phyloP scores from a whole-genome alignment of 176 grass and related monocot species.

The Saccharum spontaneum region DNA sequence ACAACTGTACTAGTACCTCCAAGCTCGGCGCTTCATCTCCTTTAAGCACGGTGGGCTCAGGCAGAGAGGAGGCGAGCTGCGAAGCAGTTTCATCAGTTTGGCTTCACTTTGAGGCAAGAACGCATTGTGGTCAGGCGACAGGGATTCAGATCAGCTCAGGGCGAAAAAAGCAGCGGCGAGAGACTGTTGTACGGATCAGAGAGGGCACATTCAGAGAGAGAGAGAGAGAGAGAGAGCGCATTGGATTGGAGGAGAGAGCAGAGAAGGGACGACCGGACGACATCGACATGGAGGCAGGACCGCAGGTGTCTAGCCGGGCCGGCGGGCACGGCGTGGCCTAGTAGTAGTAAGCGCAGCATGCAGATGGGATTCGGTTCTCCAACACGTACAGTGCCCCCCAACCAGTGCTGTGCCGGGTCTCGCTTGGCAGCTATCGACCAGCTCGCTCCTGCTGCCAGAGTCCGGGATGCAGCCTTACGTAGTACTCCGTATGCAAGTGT shows the following conservation, averaged over 20 bases:
- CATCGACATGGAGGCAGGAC: not conserved
- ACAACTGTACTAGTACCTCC: too few species aligned
- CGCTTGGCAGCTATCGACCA: not conserved
- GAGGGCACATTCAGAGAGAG: not conserved
- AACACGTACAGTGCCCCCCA: not conserved
- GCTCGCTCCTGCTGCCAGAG: constrained; percentile 2
- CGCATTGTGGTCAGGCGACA: too few species aligned
- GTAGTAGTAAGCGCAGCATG: not conserved
- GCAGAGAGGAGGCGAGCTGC: too few species aligned
- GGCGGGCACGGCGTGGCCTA: constrained; percentile 20
- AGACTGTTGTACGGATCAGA: not conserved
- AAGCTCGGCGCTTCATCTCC: too few species aligned
- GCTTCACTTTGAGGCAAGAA: too few species aligned
- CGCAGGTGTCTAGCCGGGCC: not conserved
- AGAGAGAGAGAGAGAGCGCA: not conserved
- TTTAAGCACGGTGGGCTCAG: too few species aligned
- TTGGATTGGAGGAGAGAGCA: not conserved
- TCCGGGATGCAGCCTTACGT: not conserved
- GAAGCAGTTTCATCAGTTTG: too few species aligned
- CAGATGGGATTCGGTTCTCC: constrained; percentile 64
- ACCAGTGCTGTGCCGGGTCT: constrained; percentile 10
- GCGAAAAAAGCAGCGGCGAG: not conserved
- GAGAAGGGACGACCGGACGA: not conserved
- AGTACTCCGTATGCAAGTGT: too few species aligned
- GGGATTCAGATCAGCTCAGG: not conserved